A percentile compares a stretch with the other conserved stretches of the same genome.
Conservation (phyloP, 1,284 basidiomycete genomes). For the Leucocoprinus gongylophorus region DNA sequence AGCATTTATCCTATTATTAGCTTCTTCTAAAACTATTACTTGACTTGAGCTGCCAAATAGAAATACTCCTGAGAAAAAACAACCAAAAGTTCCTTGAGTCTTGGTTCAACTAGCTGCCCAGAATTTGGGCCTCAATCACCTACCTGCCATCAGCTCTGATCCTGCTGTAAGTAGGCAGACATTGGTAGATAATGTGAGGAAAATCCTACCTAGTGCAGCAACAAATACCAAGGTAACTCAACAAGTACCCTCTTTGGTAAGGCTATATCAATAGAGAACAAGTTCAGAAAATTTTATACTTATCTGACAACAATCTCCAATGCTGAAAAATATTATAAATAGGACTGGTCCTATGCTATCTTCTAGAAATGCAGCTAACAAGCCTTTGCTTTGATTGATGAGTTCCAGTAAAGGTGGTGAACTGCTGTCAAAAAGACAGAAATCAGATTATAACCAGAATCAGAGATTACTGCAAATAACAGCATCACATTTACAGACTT, state of each 20-base stretch:
- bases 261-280: background rate
- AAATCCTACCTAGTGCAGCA: background rate
- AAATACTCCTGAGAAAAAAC: background rate
- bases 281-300: background rate
- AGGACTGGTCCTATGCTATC: background rate
- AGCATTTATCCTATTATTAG: background rate
- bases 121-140: background rate
- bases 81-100: background rate
- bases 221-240: background rate
- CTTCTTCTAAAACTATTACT: background rate
- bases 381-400: background rate
- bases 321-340: background rate
- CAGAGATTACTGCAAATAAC: background rate
- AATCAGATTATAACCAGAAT: background rate
- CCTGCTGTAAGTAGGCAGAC: background rate
- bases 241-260: background rate
- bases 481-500: background rate
- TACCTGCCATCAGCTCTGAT: background rate
- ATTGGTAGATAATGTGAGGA: background rate
- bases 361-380: background rate
- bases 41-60: background rate
- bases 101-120: background rate
- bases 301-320: background rate
- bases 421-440: conserved; percentile 3
- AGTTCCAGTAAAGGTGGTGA: background rate